Evolutionary conservation across 371 early-diverging fungal species (phyloP).

Genomic region (Dinochytrium kinnereticum): DNA sequence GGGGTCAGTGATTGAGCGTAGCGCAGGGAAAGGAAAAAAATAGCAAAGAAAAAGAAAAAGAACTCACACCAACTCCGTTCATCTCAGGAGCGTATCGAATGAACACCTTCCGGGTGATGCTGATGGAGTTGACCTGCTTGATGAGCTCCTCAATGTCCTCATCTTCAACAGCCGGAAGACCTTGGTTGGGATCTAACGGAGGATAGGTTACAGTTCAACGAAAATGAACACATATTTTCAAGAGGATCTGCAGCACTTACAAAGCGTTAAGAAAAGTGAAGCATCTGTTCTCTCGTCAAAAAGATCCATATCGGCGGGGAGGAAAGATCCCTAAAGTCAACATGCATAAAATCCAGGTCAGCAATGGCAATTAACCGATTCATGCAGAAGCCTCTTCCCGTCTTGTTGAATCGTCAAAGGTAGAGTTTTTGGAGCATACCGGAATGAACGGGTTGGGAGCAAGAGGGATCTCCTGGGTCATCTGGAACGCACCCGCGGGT

Average conservation of each 20-base stretch:
- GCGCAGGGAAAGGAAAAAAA: too few relatives aligned
- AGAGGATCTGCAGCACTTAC: constrained; percentile 7
- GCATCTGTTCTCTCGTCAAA: constrained; percentile 30
- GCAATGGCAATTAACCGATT: too few relatives aligned
- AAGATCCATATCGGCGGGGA: constrained; percentile 8
- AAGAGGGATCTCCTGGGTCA: background rate
- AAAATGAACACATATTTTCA: background rate
- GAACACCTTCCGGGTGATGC: constrained; percentile 26
- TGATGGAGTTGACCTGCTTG: constrained; percentile 25
- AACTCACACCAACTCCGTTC: too few relatives aligned
- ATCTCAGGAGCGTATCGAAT: too few relatives aligned
- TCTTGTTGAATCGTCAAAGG: too few relatives aligned
- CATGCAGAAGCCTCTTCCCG: too few relatives aligned
- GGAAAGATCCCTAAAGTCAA: background rate
- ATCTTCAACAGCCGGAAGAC: constrained; percentile 18
- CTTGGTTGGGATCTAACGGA: constrained; percentile 26
- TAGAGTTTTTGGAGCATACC: too few relatives aligned
- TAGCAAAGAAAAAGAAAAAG: too few relatives aligned
- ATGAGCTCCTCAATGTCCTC: constrained; percentile 26
- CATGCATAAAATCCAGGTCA: background rate
- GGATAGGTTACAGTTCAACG: background rate
- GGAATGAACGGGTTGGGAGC: background rate
- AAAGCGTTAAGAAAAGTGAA: constrained; percentile 27
- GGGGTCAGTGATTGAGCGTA: too few relatives aligned
- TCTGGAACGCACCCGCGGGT: background rate